Percentiles rank a stretch among this genome's conserved stretches.
These are phyloP conservation scores for Chrysanthemum lavandulifolium DNA, from an alignment of 129 eudicot genomes.

Conservation along the genomic window DNA sequence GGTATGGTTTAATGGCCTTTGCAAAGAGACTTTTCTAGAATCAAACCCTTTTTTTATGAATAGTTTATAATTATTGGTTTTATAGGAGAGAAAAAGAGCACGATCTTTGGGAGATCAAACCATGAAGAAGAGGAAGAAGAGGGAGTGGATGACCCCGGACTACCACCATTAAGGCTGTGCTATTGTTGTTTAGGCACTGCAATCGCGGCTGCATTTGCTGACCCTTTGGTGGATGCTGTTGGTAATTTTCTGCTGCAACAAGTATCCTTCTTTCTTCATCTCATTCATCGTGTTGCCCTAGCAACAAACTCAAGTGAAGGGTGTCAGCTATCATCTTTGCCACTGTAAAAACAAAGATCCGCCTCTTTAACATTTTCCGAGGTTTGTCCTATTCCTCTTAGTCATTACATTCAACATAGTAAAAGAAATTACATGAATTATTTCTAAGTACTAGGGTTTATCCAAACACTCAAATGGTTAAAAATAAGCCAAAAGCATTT, in stretches of 20 bases:
- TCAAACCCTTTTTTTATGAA: background rate
- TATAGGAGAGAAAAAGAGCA: slow-evolving; percentile 68
- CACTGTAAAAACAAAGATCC: slow-evolving; percentile 67
- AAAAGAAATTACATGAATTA: background rate
- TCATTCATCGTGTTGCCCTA: slow-evolving; percentile 86
- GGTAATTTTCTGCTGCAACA: slow-evolving; percentile 77
- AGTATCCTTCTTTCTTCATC: slow-evolving; percentile 81
- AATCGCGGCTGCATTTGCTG: slow-evolving; percentile 95
- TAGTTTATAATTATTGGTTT: slow-evolving; percentile 14
- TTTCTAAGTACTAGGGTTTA: background rate
- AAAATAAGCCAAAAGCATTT: too few species aligned
- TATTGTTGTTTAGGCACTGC: slow-evolving; percentile 70
- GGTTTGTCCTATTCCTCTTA: slow-evolving; percentile 41
- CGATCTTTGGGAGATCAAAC: slow-evolving; percentile 58
- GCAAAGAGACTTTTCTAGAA: background rate
- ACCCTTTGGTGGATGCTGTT: slow-evolving; percentile 90
- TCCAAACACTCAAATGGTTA: too few species aligned
- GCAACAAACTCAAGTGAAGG: slow-evolving; percentile 95
- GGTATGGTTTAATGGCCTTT: slow-evolving; percentile 33
- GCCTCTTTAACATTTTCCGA: slow-evolving; percentile 94
- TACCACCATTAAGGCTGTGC: slow-evolving; percentile 65
- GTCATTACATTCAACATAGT: too few species aligned
- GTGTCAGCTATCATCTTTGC: slow-evolving; percentile 93
- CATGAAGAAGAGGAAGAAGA: slow-evolving; percentile 47
- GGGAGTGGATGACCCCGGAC: slow-evolving; percentile 52